These are phyloP conservation scores for Colletotrichum coccodes DNA, from an alignment of 2,329 filamentous ascomycete genomes.

Conservation along the genomic window DNA sequence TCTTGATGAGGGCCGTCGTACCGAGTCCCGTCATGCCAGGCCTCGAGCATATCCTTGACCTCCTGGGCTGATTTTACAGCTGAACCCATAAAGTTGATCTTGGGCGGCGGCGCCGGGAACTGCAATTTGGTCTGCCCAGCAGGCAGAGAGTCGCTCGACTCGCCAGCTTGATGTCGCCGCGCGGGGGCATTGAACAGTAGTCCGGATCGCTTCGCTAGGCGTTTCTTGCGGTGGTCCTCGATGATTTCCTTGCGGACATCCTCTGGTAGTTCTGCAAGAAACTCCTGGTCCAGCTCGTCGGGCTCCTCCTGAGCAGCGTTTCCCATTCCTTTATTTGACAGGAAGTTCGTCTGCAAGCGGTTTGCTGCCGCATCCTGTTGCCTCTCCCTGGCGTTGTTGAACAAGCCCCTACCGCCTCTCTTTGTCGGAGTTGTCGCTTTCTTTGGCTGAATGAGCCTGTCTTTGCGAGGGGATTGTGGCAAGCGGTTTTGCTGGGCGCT, in stretches of 20 bases:
- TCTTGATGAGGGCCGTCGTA: conserved; percentile 80
- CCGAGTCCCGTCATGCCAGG: conserved; percentile 80
- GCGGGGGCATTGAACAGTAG: conserved; percentile 54
- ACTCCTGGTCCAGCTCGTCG: conserved; percentile 72
- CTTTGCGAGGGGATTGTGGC: conserved; percentile 65
- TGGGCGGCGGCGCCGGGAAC: conserved; percentile 58
- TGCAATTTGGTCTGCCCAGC: conserved; percentile 54
- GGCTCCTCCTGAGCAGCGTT: conserved; percentile 42
- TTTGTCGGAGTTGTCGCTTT: conserved; percentile 74
- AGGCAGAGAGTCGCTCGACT: conserved; percentile 32
- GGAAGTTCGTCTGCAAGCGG: conserved; percentile 80
- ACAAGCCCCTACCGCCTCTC: conserved; percentile 59
- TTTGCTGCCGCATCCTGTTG: conserved; percentile 66
- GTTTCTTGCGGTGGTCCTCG: conserved; percentile 74
- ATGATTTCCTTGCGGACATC: conserved; percentile 84
- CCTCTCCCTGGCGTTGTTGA: conserved; percentile 58
- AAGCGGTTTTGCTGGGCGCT: conserved; percentile 45
- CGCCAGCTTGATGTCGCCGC: conserved; percentile 36
- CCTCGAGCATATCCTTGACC: conserved; percentile 77
- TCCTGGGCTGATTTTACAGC: conserved; percentile 61
- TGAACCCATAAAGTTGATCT: conserved; percentile 56
- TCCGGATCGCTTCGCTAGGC: conserved; percentile 66
- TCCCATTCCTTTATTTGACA: conserved; percentile 50
- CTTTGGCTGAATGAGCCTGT: conserved; percentile 60
- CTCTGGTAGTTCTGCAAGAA: conserved; percentile 84